Conservation (phyloP, 495 filamentous ascomycete species). For the Penicillium roqueforti region DNA sequence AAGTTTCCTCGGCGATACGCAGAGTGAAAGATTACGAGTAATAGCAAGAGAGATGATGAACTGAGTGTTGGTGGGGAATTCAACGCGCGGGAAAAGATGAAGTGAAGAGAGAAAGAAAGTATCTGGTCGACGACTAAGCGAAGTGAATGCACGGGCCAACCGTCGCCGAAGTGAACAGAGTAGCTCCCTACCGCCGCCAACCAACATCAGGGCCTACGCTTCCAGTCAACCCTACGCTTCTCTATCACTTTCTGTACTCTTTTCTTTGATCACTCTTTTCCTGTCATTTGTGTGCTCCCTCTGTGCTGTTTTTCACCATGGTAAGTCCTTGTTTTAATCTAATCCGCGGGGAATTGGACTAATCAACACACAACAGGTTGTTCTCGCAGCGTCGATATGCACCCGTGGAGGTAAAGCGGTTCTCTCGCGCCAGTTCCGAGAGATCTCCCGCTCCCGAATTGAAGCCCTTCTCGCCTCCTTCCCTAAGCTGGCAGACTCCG, state of each 20-base stretch:
- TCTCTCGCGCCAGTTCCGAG: constrained; percentile 91
- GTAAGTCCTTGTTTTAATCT: constrained; percentile 7
- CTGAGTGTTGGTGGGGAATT: not conserved
- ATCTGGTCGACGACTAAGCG: constrained; percentile 33
- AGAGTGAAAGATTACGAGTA: not conserved
- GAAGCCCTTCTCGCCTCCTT: constrained; percentile 95
- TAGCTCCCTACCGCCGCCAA: constrained; percentile 33
- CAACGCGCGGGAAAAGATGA: constrained; percentile 11
- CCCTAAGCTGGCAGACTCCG: constrained; percentile 90
- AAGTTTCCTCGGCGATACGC: not conserved
- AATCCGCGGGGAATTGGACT: constrained; percentile 15
- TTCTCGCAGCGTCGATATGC: constrained; percentile 98
- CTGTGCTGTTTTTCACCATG: constrained; percentile 16
- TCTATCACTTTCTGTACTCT: constrained; percentile 7
- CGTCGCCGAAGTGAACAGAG: constrained; percentile 44
- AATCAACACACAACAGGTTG: constrained; percentile 60
- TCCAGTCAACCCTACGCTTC: constrained; percentile 2
- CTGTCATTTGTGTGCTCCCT: constrained; percentile 1
- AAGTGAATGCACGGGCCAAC: constrained; percentile 42
- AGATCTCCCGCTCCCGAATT: constrained; percentile 92
- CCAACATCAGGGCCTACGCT: constrained; percentile 24
- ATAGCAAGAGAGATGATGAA: not conserved
- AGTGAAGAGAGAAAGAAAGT: constrained; percentile 14
- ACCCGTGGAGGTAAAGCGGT: constrained; percentile 97
- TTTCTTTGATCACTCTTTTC: constrained; percentile 9